Percentiles rank a stretch among this genome's conserved stretches.
phyloP scores from a whole-genome alignment of 2,329 filamentous ascomycete species.

The Xylaria sp. region DNA sequence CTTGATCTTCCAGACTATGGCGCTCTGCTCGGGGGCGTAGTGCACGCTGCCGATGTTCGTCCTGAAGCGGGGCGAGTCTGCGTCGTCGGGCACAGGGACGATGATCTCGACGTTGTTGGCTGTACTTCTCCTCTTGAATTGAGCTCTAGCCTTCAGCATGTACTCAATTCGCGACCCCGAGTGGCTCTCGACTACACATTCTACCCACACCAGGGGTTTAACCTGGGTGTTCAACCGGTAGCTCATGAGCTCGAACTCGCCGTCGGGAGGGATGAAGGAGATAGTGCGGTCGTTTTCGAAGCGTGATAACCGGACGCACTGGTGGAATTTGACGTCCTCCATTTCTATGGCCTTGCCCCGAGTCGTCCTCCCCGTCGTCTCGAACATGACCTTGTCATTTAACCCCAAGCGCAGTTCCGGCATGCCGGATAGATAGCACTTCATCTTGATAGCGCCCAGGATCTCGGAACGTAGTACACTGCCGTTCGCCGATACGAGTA shows the following conservation, averaged over 20 bases:
- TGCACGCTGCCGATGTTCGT: constrained; percentile 98
- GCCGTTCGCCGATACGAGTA: constrained; percentile 92
- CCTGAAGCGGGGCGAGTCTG: constrained; percentile 93
- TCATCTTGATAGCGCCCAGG: constrained; percentile 98
- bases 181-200: constrained; percentile 96
- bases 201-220: constrained; percentile 98
- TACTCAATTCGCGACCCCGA: constrained; percentile 97
- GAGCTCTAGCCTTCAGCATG: constrained; percentile 97
- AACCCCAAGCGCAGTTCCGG: constrained; percentile 92
- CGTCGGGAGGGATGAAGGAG: constrained; percentile 97
- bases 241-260: constrained; percentile 99
- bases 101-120: constrained; percentile 99
- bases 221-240: constrained; percentile 99
- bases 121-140: constrained; percentile 97
- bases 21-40: constrained; percentile 96
- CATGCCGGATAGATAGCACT: constrained; percentile 99
- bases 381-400: constrained; percentile 99
- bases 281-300: constrained; percentile 99
- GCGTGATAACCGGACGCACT: constrained; percentile 92
- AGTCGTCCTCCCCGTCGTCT: constrained; percentile 93
- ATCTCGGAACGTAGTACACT: constrained; percentile 97
- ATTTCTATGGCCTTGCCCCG: constrained; percentile 98
- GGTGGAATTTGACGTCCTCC: constrained; percentile 99
- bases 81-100: constrained; percentile 96
- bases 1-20: constrained; percentile 99